Evolutionary conservation across 257 asterid species (phyloP).

Genomic region (Solanum arcanum): DNA sequence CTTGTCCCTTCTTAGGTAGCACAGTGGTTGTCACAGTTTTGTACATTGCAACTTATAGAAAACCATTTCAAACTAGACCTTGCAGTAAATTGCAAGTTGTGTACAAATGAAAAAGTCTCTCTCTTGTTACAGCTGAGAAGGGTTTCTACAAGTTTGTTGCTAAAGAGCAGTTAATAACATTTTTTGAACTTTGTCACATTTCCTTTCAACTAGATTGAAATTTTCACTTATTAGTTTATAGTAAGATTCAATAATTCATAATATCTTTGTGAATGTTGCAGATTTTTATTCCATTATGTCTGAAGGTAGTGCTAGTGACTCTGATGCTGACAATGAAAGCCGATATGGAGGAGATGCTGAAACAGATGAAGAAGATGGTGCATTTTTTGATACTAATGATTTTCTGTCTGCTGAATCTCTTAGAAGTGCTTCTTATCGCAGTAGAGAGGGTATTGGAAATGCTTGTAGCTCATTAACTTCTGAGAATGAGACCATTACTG

Average conservation of each 20-base stretch:
- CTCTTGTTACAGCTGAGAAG: not conserved
- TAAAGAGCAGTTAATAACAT: not conserved
- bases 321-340: slow-evolving; percentile 87
- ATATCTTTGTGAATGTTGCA: slow-evolving; percentile 13
- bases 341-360: slow-evolving; percentile 73
- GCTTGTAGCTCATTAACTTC: slow-evolving; percentile 38
- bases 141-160: not conserved
- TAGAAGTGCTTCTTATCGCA: slow-evolving; percentile 82
- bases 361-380: slow-evolving; percentile 84
- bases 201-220: not conserved
- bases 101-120: not conserved
- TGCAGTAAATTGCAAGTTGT: not conserved
- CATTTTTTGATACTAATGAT: slow-evolving; percentile 85
- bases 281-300: slow-evolving; percentile 97
- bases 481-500: slow-evolving; percentile 56
- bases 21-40: not conserved
- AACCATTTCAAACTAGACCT: not conserved
- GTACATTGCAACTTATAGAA: not conserved
- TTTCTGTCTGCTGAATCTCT: slow-evolving; percentile 75
- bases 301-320: slow-evolving; percentile 90
- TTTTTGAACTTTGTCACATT: not conserved
- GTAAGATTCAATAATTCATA: not conserved
- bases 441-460: slow-evolving; percentile 62
- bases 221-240: not conserved
- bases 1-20: not conserved